A percentile compares a stretch with the other conserved stretches of the same genome.
phyloP scores from a whole-genome alignment of 768 basidiomycete species.

The Candolleomyces aberdarensis region DNA sequence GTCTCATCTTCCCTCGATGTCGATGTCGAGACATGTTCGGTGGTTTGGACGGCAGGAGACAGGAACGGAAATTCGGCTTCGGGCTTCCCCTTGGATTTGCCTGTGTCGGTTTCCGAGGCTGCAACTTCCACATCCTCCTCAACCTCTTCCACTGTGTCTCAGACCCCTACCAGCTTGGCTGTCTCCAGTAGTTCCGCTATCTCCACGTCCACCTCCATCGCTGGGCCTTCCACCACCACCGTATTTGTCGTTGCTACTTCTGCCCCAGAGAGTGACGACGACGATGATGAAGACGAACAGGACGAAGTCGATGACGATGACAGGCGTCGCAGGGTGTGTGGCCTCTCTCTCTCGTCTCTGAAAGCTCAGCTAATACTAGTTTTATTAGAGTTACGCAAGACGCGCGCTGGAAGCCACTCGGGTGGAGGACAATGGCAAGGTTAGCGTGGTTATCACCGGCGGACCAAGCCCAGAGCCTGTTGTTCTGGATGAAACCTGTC shows the following conservation, averaged over 20 bases:
- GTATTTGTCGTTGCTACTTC: constrained; percentile 6
- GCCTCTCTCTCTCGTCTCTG: background rate
- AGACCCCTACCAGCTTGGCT: background rate
- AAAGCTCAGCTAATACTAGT: background rate
- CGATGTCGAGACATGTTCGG: constrained; percentile 38
- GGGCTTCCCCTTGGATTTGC: background rate
- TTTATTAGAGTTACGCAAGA: background rate
- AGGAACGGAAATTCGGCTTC: constrained; percentile 1
- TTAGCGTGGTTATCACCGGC: constrained; percentile 14
- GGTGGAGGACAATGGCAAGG: background rate
- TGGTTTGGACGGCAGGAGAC: constrained; percentile 47
- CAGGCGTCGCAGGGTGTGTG: constrained; percentile 3
- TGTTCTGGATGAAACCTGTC: constrained; percentile 45
- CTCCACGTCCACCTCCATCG: background rate
- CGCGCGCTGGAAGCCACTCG: background rate
- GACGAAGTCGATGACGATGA: constrained; percentile 4
- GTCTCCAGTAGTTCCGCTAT: background rate
- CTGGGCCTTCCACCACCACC: constrained; percentile 10
- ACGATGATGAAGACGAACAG: constrained; percentile 9
- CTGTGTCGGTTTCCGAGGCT: background rate
- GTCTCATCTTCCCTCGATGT: constrained; percentile 43
- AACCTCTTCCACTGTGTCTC: constrained; percentile 9
- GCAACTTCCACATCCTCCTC: background rate
- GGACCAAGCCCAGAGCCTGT: constrained; percentile 28
- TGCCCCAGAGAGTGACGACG: constrained; percentile 10